Base-by-base conservation (phyloP, 371 early-diverging fungal species). In the Syncephalastrum contaminatum region DNA sequence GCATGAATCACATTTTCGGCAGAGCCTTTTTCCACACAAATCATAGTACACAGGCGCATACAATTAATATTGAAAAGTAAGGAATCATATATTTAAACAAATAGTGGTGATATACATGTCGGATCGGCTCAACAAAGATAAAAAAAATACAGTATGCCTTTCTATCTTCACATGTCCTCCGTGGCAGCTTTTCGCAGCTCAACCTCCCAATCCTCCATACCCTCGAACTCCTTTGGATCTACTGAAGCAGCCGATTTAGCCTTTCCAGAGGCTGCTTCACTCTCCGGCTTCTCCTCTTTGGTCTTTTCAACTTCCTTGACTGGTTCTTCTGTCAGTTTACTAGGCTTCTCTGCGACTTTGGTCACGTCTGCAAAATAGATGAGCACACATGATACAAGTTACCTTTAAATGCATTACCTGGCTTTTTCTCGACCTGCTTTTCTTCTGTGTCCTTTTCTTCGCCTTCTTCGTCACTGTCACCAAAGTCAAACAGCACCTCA, bases 191-290 rank as follows among this genome's bases (percentile, higher is more conserved):
- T 70, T 56, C 75, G 61, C 24, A 72, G 20, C 46, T 75, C 75
- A 27, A 66, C 63, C 48, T 72, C 72, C 72, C 72, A 72, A 22
- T 75, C 72, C 48, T 75, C 72, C 75, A 75, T 75, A 5, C 54
- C 75, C 39, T 69, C 72, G 51, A 53, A 60, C 14, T 22, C 51
- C 20, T 19, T 19, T 44, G 20, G 44, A 44, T 44, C 44, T n/a
- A 44, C 44, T 6, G 44, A 0, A 8, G 36, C 10, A 30, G 36
- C 36, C 10, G 36, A 8, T 10, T 30, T 30, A 10, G 36, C 12
- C 36, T 30, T 30, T 30, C 10, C 36, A 10, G 36, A 10, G 10
- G 36, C 5, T 30, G 10, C 12, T 30, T 10, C 10, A 8, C 10
- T 6, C 36, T 30, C n/a, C n/a, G n/a, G 36, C 36, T 4, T 25